phyloP scores from a whole-genome alignment of 2,329 filamentous ascomycete genomes.

The Nemania serpens region DNA sequence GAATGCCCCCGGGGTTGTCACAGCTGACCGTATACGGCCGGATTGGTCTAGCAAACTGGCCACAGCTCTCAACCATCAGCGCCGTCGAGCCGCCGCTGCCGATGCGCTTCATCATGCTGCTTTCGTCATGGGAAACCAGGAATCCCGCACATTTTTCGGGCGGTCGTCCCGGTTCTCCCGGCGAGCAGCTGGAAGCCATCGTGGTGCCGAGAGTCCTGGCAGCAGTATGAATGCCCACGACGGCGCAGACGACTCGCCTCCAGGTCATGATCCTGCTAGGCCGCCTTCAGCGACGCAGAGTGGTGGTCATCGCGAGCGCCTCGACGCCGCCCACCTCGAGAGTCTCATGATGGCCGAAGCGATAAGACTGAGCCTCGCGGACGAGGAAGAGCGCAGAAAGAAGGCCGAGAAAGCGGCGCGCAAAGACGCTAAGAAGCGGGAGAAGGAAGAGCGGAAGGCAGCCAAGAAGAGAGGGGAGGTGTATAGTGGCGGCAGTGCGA shows the following conservation, averaged over 20 bases:
- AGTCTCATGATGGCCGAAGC: constrained; percentile 99
- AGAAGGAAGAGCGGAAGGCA: constrained; percentile 82
- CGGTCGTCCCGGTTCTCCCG: constrained; percentile 60
- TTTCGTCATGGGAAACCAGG: constrained; percentile 77
- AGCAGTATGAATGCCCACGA: constrained; percentile 31
- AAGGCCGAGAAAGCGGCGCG: constrained; percentile 80
- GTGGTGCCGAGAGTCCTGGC: constrained; percentile 40
- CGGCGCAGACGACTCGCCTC: constrained; percentile 36
- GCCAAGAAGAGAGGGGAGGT: constrained; percentile 64
- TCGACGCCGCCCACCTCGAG: constrained; percentile 71
- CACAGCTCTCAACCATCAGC: constrained; percentile 80
- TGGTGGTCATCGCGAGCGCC: constrained; percentile 32
- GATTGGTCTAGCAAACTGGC: constrained; percentile 93
- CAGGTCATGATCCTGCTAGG: constrained; percentile 43
- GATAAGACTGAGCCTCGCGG: constrained; percentile 85
- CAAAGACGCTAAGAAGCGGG: constrained; percentile 83
- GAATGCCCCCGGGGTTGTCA: constrained; percentile 82
- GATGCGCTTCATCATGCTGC: constrained; percentile 94
- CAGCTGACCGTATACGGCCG: constrained; percentile 87
- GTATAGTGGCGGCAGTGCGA: constrained; percentile 53
- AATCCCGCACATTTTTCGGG: constrained; percentile 58
- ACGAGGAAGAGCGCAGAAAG: constrained; percentile 88
- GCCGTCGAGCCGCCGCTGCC: constrained; percentile 86
- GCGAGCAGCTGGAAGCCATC: constrained; percentile 50
- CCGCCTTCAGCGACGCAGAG: constrained; percentile 40